A percentile compares a stretch with the other conserved stretches of the same genome.
Conservation (phyloP, 2,329 filamentous ascomycete genomes). For the Neonectria ditissima region DNA sequence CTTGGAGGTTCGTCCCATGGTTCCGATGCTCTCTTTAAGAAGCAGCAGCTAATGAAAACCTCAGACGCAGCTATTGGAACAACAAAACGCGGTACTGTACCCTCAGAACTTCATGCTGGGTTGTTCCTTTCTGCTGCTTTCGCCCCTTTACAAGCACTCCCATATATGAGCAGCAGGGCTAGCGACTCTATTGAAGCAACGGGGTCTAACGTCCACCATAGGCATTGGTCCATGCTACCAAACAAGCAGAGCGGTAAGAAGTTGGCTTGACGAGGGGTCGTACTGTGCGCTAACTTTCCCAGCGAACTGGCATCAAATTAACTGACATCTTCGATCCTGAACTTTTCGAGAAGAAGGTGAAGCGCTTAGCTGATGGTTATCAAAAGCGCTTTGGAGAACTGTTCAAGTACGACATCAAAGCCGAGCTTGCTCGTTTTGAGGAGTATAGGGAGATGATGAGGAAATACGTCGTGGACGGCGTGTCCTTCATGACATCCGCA, state of each 20-base stretch:
- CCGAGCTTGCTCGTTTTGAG: constrained; percentile 72
- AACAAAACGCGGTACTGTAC: constrained; percentile 55
- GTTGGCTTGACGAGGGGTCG: too few relatives aligned
- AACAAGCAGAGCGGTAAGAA: too few relatives aligned
- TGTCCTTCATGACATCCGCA: constrained; percentile 71
- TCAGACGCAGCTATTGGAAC: too few relatives aligned
- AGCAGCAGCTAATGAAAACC: too few relatives aligned
- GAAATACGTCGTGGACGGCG: constrained; percentile 73
- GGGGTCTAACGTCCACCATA: too few relatives aligned
- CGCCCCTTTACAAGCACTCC: too few relatives aligned
- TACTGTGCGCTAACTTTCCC: constrained; percentile 39
- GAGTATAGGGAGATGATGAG: constrained; percentile 65
- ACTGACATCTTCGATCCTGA: constrained; percentile 75
- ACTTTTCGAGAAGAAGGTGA: constrained; percentile 74
- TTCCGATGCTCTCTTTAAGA: too few relatives aligned
- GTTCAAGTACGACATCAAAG: constrained; percentile 72
- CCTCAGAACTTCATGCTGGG: constrained; percentile 75
- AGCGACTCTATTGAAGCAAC: too few relatives aligned
- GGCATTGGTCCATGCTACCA: too few relatives aligned
- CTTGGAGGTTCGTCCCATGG: too few relatives aligned
- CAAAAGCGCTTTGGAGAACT: constrained; percentile 73
- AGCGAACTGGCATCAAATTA: constrained; percentile 74
- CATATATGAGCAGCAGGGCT: neutral
- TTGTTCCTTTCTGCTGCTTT: too few relatives aligned
- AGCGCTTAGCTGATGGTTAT: constrained; percentile 69